These are phyloP conservation scores for Endotrypanum monterogeii DNA, from an alignment of 208 protist genomes.

Conservation along the genomic window DNA sequence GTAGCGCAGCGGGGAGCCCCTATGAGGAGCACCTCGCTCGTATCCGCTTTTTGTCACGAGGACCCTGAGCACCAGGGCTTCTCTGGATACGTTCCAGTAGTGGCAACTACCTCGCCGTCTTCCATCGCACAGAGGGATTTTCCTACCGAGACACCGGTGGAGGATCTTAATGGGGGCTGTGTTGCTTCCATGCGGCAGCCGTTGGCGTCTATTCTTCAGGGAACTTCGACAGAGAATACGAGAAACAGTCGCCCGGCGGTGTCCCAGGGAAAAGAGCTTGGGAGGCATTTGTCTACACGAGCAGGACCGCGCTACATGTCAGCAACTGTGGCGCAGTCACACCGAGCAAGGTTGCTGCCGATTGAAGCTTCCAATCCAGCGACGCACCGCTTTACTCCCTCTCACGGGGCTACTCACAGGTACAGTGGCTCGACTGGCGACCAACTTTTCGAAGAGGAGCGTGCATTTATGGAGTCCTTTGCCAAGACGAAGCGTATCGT, in stretches of 20 bases:
- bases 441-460: conserved; percentile 51
- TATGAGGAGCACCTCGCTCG: neutral
- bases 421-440: conserved; percentile 39
- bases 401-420: conserved; percentile 1
- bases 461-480: conserved; percentile 55
- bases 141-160: neutral
- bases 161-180: too few relatives aligned
- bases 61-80: neutral
- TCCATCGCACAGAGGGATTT: neutral
- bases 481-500: conserved; percentile 21
- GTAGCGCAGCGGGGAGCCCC: neutral
- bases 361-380: neutral
- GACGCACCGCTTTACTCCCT: conserved; percentile 1
- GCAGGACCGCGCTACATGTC: conserved; percentile 46
- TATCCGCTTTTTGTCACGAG: neutral
- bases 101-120: neutral
- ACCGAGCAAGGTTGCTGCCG: conserved; percentile 11
- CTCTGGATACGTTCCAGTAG: neutral
- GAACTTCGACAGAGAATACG: neutral
- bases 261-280: neutral
- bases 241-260: neutral
- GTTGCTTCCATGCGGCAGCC: neutral
- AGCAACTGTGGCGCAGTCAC: conserved; percentile 34
- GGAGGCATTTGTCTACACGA: conserved; percentile 11
- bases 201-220: neutral